These are phyloP conservation scores for Nannochloropsis salina DNA, from an alignment of 108 stramenopile genomes.

Conservation along the genomic window DNA sequence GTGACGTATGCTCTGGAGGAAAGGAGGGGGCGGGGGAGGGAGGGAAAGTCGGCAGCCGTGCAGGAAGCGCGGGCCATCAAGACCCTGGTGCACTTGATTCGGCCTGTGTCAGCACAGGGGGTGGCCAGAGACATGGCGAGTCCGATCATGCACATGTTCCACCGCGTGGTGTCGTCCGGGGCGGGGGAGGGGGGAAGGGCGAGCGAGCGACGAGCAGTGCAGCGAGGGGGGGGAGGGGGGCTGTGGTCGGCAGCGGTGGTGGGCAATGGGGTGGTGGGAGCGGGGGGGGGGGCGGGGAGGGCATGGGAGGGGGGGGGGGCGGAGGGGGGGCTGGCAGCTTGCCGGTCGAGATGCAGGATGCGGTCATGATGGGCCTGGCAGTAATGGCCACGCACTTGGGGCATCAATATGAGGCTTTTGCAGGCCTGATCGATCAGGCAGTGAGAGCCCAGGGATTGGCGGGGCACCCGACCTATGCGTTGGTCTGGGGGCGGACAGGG, in stretches of 20 bases:
- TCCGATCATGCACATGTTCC: slow-evolving; percentile 22
- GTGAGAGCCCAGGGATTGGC: background rate
- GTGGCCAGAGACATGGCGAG: slow-evolving; percentile 19
- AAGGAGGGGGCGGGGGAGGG: background rate
- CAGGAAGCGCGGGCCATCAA: background rate
- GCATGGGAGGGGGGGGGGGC: background rate
- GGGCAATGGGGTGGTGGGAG: background rate
- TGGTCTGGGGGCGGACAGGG: background rate
- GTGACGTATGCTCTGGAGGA: background rate
- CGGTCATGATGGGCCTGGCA: background rate
- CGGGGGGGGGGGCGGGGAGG: background rate
- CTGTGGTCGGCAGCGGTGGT: background rate
- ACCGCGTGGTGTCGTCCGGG: background rate
- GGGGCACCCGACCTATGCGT: background rate
- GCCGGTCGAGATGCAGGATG: background rate
- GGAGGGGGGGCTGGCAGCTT: background rate
- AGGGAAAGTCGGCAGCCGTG: background rate
- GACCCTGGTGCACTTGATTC: background rate
- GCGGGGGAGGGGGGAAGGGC: background rate
- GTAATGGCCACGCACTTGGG: slow-evolving; percentile 26
- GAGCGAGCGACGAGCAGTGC: background rate
- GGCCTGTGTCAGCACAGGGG: background rate
- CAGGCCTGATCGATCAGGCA: background rate
- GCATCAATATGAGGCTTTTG: slow-evolving; percentile 21
- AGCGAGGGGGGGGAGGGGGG: background rate